Conservation (phyloP, 2,329 filamentous ascomycete genomes). For the Sphaerulina vaccinii region DNA sequence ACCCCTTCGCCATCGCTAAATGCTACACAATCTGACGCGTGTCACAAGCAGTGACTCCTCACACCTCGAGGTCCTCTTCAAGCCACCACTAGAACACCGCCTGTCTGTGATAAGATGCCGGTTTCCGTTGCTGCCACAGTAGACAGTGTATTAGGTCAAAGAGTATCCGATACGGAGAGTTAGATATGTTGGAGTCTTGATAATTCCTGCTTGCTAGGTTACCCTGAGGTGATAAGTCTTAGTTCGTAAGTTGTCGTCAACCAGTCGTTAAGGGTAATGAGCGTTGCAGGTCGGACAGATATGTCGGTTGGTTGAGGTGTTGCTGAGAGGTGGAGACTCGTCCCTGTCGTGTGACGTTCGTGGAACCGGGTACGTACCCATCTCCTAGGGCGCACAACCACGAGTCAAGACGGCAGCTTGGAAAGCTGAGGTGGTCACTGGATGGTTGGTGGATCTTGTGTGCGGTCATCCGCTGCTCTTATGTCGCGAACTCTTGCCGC, state of each 20-base stretch:
- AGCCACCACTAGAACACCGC: neutral
- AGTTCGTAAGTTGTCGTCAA: constrained; percentile 36
- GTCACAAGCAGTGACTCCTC: neutral
- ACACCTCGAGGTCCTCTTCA: neutral
- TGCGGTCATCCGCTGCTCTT: constrained; percentile 39
- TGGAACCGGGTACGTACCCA: constrained; percentile 19
- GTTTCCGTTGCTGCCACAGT: neutral
- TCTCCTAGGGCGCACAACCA: constrained; percentile 19
- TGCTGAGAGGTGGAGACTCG: constrained; percentile 17
- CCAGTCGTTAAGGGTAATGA: constrained; percentile 19
- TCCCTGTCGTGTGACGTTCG: constrained; percentile 24
- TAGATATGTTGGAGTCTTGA: constrained; percentile 22
- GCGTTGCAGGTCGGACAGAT: constrained; percentile 18
- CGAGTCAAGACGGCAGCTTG: constrained; percentile 21
- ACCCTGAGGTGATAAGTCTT: constrained; percentile 41
- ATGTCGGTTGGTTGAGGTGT: constrained; percentile 16
- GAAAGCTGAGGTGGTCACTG: constrained; percentile 16
- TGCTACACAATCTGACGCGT: constrained; percentile 5
- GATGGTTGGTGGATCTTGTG: constrained; percentile 41
- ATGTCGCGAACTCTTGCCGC: constrained; percentile 32
- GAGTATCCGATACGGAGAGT: constrained; percentile 27
- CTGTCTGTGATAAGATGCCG: neutral
- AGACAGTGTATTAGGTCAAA: constrained; percentile 23
- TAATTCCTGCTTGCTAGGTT: constrained; percentile 32
- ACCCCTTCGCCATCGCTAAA: constrained; percentile 5